Evolutionary conservation across 345 rosid species (phyloP).

Genomic region (Citrus trifoliata): DNA sequence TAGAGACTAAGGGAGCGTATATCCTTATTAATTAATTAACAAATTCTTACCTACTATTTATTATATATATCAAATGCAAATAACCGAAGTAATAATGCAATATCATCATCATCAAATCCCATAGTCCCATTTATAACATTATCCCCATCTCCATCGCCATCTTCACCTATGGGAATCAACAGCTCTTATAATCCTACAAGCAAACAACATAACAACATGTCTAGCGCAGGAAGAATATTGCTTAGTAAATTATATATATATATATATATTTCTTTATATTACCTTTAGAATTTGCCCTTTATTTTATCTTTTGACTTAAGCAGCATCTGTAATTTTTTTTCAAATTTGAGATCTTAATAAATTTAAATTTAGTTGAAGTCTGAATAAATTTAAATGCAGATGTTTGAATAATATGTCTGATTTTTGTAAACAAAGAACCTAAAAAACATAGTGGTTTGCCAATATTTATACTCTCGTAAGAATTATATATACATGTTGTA

Average conservation of each 20-base stretch:
- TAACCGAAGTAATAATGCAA: not conserved
- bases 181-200: not conserved
- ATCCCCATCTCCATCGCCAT: slow-evolving; percentile 12
- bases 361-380: accelerated
- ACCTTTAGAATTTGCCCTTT: not conserved
- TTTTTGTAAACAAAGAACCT: too few relatives aligned
- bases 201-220: not conserved
- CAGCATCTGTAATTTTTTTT: too few relatives aligned
- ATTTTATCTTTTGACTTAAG: too few relatives aligned
- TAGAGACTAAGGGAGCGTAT: too few relatives aligned
- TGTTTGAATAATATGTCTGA: too few relatives aligned
- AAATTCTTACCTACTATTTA: too few relatives aligned
- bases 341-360: too few relatives aligned
- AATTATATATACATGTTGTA: too few relatives aligned
- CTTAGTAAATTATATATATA: not conserved
- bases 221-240: not conserved
- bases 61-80: not conserved
- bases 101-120: slow-evolving; percentile 6
- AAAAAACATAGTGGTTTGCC: too few relatives aligned
- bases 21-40: too few relatives aligned
- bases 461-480: too few relatives aligned
- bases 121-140: not conserved
- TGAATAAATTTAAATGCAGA: too few relatives aligned
- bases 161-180: not conserved
- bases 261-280: not conserved